Base-by-base conservation (phyloP, 1,284 basidiomycete genomes). In the Irpex lacteus region DNA sequence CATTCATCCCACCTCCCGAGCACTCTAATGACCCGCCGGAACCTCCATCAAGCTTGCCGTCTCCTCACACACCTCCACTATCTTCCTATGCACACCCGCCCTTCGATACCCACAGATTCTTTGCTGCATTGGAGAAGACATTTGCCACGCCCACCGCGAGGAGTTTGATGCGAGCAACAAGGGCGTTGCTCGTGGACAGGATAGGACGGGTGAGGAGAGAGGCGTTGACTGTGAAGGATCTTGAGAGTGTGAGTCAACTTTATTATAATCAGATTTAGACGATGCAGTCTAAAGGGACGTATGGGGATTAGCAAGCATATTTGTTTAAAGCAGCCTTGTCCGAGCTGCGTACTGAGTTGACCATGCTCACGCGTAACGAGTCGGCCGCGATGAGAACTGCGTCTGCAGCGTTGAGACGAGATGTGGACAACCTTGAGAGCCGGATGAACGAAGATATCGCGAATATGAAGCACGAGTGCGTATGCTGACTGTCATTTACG, bases 391-490 rank as follows among this genome's bases (percentile, higher is more conserved):
- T 98, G 67, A 85, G 89, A 21, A 84, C 93, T 1, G 82, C 92
- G 60, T 89, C 91, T 1, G 81, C 87, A 11, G 86, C 91, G 0
- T 82, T 98, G 15, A 86, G 96, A 67, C 83, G 95, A 66, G 98
- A 99, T 62, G 90, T 97, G 9, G 97, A 99, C 73, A 81, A 84
- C 3, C 77, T 98, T 37, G 88, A 92, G 70, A 90, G 93, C 61
- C 96, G 93, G 77, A 92, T 99, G 88, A 97, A 97, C 77, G 95
- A 98, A 75, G 95, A 98, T 71, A 80, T 99, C 52, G 87, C 85
- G 26, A 90, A 86, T 44, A 80, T 99, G 71, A 96, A 95, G 77
- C 96, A 98, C 73, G 96, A 98, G 92, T 95, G 70, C 68, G 88
- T 84, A 11, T 5, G 5, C 60, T 26, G 50, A 40, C 61, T 9